These are phyloP conservation scores for Fusarium aywerte DNA, from an alignment of 2,329 filamentous ascomycete genomes.

Conservation along the genomic window DNA sequence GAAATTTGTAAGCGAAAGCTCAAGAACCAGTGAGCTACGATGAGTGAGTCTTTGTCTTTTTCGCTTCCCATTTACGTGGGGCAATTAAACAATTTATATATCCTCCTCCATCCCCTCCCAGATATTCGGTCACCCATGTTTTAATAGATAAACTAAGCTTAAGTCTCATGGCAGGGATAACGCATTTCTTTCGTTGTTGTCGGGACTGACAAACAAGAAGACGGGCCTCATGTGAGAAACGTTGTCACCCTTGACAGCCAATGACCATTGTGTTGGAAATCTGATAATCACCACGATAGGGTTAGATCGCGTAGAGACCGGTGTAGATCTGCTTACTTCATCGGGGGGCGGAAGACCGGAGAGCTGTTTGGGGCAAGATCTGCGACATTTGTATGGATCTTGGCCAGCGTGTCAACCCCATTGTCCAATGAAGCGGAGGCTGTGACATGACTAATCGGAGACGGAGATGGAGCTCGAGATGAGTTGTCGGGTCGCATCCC, in stretches of 20 bases:
- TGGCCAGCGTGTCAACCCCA: neutral
- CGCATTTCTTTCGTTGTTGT: neutral
- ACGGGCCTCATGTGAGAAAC: constrained; percentile 6
- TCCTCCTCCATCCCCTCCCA: neutral
- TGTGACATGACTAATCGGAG: neutral
- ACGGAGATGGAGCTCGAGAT: neutral
- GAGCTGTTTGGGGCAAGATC: neutral
- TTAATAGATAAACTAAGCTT: constrained; percentile 11
- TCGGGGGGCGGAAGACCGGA: constrained; percentile 2
- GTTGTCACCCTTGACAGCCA: constrained; percentile 13
- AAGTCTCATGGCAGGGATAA: constrained; percentile 5
- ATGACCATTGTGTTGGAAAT: neutral
- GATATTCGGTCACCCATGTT: neutral
- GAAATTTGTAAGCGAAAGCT: neutral
- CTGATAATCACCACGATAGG: constrained; percentile 4
- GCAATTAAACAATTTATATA: constrained; percentile 19
- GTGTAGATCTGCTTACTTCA: constrained; percentile 18
- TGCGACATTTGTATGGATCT: neutral
- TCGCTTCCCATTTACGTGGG: constrained; percentile 9
- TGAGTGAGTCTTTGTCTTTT: constrained; percentile 14
- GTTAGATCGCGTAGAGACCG: neutral
- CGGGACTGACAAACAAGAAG: constrained; percentile 3
- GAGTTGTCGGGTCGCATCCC: constrained; percentile 10
- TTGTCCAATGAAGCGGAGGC: neutral
- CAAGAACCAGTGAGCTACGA: constrained; percentile 28